phyloP scores from a whole-genome alignment of 441 rosid species.

The Geranium incanum region DNA sequence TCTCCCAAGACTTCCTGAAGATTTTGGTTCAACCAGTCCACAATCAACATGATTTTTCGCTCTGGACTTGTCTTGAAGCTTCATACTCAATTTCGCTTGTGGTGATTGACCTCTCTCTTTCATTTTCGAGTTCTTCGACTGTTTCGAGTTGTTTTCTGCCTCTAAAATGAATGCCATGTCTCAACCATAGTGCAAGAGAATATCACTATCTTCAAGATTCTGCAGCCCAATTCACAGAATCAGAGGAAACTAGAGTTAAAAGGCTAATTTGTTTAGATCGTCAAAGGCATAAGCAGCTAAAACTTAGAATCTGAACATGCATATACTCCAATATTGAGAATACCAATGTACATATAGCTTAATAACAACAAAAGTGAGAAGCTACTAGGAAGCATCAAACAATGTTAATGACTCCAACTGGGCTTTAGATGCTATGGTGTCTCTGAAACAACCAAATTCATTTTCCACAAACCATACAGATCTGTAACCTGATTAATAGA shows the following conservation, averaged over 20 bases:
- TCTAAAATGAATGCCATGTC: constrained; percentile 25
- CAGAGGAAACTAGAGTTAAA: neutral
- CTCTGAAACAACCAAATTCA: neutral
- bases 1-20: constrained; percentile 24
- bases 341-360: neutral
- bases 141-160: constrained; percentile 28
- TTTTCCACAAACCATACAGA: neutral
- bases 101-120: constrained; percentile 28
- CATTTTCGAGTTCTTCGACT: constrained; percentile 29
- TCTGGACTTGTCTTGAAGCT: constrained; percentile 32
- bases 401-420: neutral
- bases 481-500: neutral
- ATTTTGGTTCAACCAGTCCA: constrained; percentile 26
- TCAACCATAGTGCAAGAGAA: constrained; percentile 7
- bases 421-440: neutral
- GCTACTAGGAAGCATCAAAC: neutral
- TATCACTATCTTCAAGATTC: neutral
- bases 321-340: neutral
- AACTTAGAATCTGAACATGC: neutral
- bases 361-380: neutral
- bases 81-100: constrained; percentile 23
- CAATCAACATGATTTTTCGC: constrained; percentile 20
- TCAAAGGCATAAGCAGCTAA: neutral
- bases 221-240: neutral
- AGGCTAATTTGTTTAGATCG: neutral